Percentiles rank a stretch among this genome's conserved stretches.
These are phyloP conservation scores for Colletotrichum sp. DNA, from an alignment of 2,329 filamentous ascomycete genomes.

Conservation along the genomic window DNA sequence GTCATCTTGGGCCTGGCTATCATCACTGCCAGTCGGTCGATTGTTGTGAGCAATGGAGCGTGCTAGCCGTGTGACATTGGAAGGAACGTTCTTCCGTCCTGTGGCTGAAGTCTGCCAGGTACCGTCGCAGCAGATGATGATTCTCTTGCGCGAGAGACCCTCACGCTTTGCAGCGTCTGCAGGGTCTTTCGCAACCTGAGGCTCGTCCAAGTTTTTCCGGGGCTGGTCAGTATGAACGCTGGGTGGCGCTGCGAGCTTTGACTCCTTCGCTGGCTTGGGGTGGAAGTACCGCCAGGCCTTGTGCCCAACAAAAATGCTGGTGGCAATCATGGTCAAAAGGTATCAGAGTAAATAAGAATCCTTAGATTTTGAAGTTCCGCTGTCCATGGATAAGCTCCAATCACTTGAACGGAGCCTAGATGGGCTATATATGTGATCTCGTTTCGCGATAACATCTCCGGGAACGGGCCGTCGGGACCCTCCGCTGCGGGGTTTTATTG, in stretches of 20 bases:
- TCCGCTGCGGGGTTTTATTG: neutral
- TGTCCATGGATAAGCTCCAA: too few species aligned
- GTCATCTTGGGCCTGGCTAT: too few species aligned
- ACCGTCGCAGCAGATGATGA: conserved; percentile 14
- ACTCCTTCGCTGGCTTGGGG: neutral
- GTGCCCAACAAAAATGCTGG: too few species aligned
- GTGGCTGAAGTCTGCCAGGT: conserved; percentile 13
- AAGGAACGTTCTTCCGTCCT: neutral
- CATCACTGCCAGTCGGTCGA: too few species aligned
- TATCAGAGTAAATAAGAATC: too few species aligned
- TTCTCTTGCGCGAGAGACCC: neutral
- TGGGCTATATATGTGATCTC: neutral
- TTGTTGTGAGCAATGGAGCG: neutral
- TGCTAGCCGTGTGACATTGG: conserved; percentile 3
- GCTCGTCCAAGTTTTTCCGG: neutral
- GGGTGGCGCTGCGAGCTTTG: neutral
- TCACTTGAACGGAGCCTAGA: neutral
- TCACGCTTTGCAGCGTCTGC: rapidly evolving
- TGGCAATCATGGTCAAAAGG: neutral
- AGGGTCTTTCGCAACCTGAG: neutral
- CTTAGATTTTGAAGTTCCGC: too few species aligned
- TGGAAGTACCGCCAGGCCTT: neutral
- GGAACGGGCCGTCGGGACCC: neutral
- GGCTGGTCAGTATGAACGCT: neutral
- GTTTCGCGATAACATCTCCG: rapidly evolving